Evolutionary conservation across 495 filamentous ascomycete genomes (phyloP), one percentile per base, ranked within the genome.

Genomic region (Oleoguttula mirabilis): DNA sequence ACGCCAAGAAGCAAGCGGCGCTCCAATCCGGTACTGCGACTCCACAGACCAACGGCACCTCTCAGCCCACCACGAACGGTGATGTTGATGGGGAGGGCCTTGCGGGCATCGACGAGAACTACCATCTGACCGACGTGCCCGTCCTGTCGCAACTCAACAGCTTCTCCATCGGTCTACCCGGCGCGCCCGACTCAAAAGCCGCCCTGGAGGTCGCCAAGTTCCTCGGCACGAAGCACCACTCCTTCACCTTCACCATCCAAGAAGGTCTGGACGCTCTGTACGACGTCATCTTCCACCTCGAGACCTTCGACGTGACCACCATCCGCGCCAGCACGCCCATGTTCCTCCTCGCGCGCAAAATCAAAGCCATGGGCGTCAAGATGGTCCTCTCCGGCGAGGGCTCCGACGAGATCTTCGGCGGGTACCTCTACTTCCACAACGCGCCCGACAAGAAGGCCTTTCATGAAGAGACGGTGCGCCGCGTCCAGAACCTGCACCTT

Each of bases 281-380:
- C 20, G 90, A 98, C 62, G 90, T 98, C 55, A 94, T 98, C 55
- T 94, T 83, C 66, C 92, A 98, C 64, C 76, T 98, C 43, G 90
- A 98, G 69, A 84, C 84, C 12, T 98, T 83, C 66, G 90, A 98
- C 64, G 92, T 98, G 12, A 98, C 90, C 41, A 98, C 90, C 12
- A 94, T 98, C 60, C 85, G 90, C 63, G 90, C 90, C 30, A 96
- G 92, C 15, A 98, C 90, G 4, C 90, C 90, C 42, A 98, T 98
- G 90, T 98, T 93, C 67, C 72, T 98, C 38, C 77, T 98, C 11
- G 85, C 82, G 50, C 81, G 90, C 55, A 98, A 96, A 68, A 96
- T 98, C 70, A 98, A 98, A 71, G 90, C 86, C 14, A 80, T 94
- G 73, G 92, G 90, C 47, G 84, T 98, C 42, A 98, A 98, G 75